A percentile compares a stretch with the other conserved stretches of the same genome.
phyloP scores from a whole-genome alignment of 306 rosid species.

The Styphnolobium japonicum region DNA sequence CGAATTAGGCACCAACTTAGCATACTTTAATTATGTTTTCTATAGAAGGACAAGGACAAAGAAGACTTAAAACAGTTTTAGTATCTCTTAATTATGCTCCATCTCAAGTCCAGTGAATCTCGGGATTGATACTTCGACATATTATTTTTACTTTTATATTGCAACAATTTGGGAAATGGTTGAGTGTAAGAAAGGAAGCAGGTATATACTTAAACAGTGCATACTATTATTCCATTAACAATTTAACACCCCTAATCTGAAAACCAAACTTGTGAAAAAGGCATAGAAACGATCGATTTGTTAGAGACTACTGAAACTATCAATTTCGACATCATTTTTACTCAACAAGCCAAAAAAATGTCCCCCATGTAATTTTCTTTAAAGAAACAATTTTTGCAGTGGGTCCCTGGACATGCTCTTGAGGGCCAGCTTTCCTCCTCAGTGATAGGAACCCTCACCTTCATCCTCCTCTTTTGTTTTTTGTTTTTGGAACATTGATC shows the following conservation, averaged over 20 bases:
- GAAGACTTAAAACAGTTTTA: background rate
- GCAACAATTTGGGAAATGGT: background rate
- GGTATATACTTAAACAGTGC: background rate
- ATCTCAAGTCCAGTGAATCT: background rate
- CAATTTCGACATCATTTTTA: too few species aligned
- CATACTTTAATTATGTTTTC: constrained; percentile 14
- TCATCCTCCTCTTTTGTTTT: background rate
- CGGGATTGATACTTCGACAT: background rate
- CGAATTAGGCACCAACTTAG: constrained; percentile 18
- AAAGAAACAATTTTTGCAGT: constrained; percentile 11
- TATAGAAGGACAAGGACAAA: background rate
- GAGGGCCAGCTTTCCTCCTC: constrained; percentile 6
- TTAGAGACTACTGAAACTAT: background rate
- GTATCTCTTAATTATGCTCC: background rate
- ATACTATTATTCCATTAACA: background rate
- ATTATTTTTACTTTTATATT: background rate
- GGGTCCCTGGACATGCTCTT: constrained; percentile 24
- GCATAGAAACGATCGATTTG: background rate
- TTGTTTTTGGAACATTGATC: background rate
- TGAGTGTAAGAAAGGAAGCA: background rate
- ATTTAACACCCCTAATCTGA: background rate
- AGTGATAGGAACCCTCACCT: constrained; percentile 7
- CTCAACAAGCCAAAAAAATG: background rate
- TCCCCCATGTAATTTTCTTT: background rate
- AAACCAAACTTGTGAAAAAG: background rate